Conservation (phyloP, 257 asterid species). For the Ballota nigra region DNA sequence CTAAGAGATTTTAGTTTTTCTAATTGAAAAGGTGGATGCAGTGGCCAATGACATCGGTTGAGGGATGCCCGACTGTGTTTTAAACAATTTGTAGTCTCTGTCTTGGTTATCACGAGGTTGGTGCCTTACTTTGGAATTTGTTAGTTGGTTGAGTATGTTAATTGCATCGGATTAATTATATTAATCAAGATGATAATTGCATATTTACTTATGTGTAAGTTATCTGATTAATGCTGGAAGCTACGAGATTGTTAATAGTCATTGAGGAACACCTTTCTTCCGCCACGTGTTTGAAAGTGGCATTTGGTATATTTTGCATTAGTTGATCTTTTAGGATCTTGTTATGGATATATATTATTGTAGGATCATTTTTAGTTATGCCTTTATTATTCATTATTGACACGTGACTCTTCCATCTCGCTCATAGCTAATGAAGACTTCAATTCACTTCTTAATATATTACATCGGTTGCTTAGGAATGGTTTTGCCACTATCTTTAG, state of each 20-base stretch:
- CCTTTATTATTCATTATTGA: conserved; percentile 4
- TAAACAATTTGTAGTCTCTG: conserved; percentile 75
- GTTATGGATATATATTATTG: neutral
- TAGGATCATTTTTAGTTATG: neutral
- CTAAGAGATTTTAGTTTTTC: conserved; percentile 5
- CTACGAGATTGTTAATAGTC: neutral
- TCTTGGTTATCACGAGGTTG: conserved; percentile 82
- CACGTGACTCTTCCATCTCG: neutral
- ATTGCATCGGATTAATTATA: neutral
- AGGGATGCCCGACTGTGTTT: conserved; percentile 83
- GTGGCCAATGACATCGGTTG: conserved; percentile 84
- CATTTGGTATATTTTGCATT: conserved; percentile 6
- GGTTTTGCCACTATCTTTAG: neutral
- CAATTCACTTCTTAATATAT: neutral
- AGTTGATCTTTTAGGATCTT: neutral
- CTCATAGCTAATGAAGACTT: neutral
- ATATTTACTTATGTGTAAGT: neutral
- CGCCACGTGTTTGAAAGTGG: conserved; percentile 8
- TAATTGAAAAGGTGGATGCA: conserved; percentile 63
- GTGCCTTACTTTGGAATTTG: conserved; percentile 22
- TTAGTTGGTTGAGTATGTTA: neutral
- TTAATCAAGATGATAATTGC: neutral
- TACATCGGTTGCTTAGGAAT: conserved; percentile 12
- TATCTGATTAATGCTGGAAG: conserved; percentile 3
- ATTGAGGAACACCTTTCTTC: neutral